These are phyloP conservation scores for Pythium scleroteichum DNA, from an alignment of 352 stramenopile species.

Conservation along the genomic window DNA sequence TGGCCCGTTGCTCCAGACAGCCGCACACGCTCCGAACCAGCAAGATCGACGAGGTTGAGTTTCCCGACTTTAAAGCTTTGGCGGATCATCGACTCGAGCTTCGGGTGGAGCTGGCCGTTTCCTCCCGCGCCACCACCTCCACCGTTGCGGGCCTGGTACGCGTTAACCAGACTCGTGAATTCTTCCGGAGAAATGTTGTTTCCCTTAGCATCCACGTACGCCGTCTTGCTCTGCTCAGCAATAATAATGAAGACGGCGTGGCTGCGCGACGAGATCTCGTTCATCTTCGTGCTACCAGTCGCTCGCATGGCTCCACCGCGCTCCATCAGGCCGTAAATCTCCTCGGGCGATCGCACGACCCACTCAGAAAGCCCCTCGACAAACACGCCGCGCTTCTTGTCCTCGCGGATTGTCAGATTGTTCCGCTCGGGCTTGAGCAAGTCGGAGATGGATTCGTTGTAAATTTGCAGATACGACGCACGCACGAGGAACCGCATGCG, in stretches of 20 bases:
- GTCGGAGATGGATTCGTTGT: conserved; percentile 95
- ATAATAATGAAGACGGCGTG: conserved; percentile 96
- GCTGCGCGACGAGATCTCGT: conserved; percentile 82
- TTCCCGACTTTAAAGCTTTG: conserved; percentile 95
- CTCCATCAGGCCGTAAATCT: conserved; percentile 96
- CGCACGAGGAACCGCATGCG: conserved; percentile 91
- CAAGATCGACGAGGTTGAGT: conserved; percentile 93
- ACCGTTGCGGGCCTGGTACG: conserved; percentile 58
- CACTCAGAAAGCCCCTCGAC: conserved; percentile 94
- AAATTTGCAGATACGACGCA: conserved; percentile 94
- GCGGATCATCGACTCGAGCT: conserved; percentile 87
- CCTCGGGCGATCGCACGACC: conserved; percentile 90
- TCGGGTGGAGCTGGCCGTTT: conserved; percentile 46
- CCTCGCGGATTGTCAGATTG: conserved; percentile 93
- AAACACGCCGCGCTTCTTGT: conserved; percentile 92
- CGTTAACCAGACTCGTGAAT: conserved; percentile 83
- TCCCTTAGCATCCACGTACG: conserved; percentile 84
- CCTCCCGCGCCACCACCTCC: conserved; percentile 10
- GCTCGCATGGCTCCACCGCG: conserved; percentile 81
- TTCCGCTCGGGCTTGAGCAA: conserved; percentile 92
- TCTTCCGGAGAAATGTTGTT: conserved; percentile 83
- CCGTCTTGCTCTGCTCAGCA: conserved; percentile 91
- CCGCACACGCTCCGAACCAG: conserved; percentile 89
- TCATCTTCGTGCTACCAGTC: conserved; percentile 89
- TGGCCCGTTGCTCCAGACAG: conserved; percentile 86